Percentiles rank a stretch among this genome's conserved stretches.
Conservation (phyloP, 495 filamentous ascomycete species). For the Xylaria longipes region DNA sequence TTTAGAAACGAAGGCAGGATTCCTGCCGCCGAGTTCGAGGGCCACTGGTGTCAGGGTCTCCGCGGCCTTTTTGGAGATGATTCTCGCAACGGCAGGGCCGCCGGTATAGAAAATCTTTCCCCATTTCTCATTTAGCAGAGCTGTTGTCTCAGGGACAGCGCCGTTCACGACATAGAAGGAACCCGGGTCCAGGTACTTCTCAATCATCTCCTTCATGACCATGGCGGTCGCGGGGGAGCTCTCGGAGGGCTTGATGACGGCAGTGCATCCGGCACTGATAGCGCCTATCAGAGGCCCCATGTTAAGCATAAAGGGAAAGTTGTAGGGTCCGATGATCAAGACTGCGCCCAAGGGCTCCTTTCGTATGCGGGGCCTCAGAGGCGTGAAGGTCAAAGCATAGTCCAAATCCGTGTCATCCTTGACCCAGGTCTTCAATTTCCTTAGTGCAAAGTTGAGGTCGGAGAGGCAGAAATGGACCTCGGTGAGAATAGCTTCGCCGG, state of each 20-base stretch:
- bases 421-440: constrained; percentile 79
- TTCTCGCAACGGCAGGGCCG: constrained; percentile 73
- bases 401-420: constrained; percentile 75
- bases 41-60: constrained; percentile 87
- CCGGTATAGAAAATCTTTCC: constrained; percentile 99
- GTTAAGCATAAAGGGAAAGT: constrained; percentile 85
- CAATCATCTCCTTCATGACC: constrained; percentile 77
- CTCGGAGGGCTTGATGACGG: constrained; percentile 89
- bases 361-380: constrained; percentile 75
- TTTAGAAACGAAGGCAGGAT: constrained; percentile 88
- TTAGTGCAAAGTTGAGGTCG: constrained; percentile 76
- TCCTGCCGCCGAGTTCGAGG: constrained; percentile 88
- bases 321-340: constrained; percentile 90
- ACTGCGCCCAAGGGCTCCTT: constrained; percentile 89
- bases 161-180: constrained; percentile 84
- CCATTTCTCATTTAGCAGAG: constrained; percentile 86
- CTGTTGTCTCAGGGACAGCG: constrained; percentile 76
- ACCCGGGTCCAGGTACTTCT: constrained; percentile 75
- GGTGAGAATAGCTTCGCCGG: constrained; percentile 70
- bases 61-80: constrained; percentile 91
- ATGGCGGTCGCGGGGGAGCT: constrained; percentile 75
- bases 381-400: constrained; percentile 67
- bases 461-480: constrained; percentile 77
- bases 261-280: constrained; percentile 90
- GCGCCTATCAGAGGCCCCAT: constrained; percentile 84